A percentile compares a stretch with the other conserved stretches of the same genome.
Conservation (phyloP, 228 moss, liverwort and hornwort genomes). For the Sphagnum magellanicum region DNA sequence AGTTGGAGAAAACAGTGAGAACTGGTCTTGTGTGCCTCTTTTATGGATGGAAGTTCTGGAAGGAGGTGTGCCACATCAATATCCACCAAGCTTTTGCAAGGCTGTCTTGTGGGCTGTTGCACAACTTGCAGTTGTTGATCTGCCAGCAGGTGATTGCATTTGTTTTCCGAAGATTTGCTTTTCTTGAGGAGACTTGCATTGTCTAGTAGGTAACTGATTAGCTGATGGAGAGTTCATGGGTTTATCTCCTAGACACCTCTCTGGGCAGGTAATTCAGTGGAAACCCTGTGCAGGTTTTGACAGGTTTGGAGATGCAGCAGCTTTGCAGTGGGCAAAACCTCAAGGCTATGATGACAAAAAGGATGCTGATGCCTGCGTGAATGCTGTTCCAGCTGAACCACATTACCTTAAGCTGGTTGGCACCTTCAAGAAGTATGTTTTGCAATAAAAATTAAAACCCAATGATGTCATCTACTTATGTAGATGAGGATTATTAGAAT, state of each 20-base stretch:
- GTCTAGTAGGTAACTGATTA: no score
- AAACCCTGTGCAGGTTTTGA: no score
- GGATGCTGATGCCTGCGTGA: conserved; percentile 59
- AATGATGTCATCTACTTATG: no score
- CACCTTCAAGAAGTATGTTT: conserved; percentile 45
- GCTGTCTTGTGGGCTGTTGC: conserved; percentile 75
- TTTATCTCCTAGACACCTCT: not conserved
- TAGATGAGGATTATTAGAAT: no score
- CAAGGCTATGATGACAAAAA: conserved; percentile 90
- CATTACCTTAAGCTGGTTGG: conserved; percentile 58
- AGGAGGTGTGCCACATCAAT: conserved; percentile 24
- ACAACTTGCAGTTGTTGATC: conserved; percentile 64
- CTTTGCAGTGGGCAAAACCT: conserved; percentile 71
- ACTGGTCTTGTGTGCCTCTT: conserved; percentile 88
- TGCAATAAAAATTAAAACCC: no score
- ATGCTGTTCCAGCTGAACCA: conserved; percentile 56
- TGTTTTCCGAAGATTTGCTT: no score
- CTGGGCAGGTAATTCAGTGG: conserved; percentile 11
- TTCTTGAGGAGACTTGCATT: no score
- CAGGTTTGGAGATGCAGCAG: conserved; percentile 8
- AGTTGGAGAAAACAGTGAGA: conserved; percentile 58
- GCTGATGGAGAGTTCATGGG: no score
- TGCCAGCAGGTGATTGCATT: not conserved
- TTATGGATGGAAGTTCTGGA: conserved; percentile 79
- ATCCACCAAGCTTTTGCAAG: conserved; percentile 64